Percentiles rank a stretch among this genome's conserved stretches.
phyloP scores from a whole-genome alignment of 75 land plant species.

The Pinus taeda region DNA sequence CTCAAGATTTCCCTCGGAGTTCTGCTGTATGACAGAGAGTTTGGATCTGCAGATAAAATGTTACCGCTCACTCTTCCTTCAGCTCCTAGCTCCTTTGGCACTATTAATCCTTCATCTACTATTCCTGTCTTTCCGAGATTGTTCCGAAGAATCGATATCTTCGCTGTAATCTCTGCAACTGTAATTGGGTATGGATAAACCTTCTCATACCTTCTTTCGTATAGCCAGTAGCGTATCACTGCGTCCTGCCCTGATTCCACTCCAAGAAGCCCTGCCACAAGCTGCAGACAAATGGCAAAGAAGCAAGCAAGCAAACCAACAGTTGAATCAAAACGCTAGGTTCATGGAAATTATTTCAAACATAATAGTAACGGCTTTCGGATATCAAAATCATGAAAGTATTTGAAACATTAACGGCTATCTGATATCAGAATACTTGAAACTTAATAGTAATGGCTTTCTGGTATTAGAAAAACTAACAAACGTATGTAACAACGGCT shows the following conservation, averaged over 20 bases:
- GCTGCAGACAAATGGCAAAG: background rate
- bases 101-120: slow-evolving; percentile 60
- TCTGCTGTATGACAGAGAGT: slow-evolving; percentile 52
- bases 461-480: no score
- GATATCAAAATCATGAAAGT: no score
- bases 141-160: slow-evolving; percentile 47
- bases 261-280: slow-evolving; percentile 50
- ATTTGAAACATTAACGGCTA: no score
- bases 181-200: slow-evolving; percentile 52
- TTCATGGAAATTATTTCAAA: no score
- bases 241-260: slow-evolving; percentile 94
- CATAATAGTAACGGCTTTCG: no score
- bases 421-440: no score
- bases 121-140: slow-evolving; percentile 32
- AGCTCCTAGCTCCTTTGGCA: slow-evolving; percentile 40
- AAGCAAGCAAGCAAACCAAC: no score
- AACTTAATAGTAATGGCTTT: no score
- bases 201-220: slow-evolving; percentile 25
- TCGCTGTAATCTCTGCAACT: slow-evolving; percentile 50
- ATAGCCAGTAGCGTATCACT: slow-evolving; percentile 47
- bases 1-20: slow-evolving; percentile 3
- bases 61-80: slow-evolving; percentile 40
- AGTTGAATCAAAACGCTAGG: no score
- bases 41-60: slow-evolving; percentile 40
- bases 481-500: no score